Percentiles rank a stretch among this genome's conserved stretches.
Evolutionary conservation across 2,329 filamentous ascomycete species (phyloP).

Genomic region (Aspergillus hortae): DNA sequence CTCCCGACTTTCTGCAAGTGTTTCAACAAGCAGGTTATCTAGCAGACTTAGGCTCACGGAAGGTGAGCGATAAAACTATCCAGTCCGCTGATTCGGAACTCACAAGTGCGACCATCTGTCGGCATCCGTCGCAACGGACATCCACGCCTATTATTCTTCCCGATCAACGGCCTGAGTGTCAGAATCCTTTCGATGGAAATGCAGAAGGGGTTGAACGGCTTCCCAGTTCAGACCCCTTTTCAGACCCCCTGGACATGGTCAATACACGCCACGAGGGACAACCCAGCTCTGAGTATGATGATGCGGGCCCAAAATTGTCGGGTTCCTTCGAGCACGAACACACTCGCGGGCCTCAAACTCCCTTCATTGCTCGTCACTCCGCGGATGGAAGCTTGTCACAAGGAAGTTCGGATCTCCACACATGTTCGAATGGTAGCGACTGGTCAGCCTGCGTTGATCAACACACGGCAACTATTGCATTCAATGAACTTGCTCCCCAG

Average conservation of each 20-base stretch:
- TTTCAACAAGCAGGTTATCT: background rate
- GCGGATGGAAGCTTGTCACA: slow-evolving; percentile 14
- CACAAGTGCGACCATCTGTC: slow-evolving; percentile 32
- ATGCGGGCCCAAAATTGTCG: slow-evolving; percentile 3
- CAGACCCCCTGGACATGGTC: slow-evolving; percentile 2
- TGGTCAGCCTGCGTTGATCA: slow-evolving; percentile 23
- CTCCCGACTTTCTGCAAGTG: background rate
- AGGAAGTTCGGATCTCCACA: slow-evolving; percentile 17
- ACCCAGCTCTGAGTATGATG: slow-evolving; percentile 15
- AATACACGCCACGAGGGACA: slow-evolving; percentile 7
- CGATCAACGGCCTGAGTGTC: slow-evolving; percentile 9
- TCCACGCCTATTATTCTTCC: slow-evolving; percentile 19
- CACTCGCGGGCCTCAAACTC: background rate
- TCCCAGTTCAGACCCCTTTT: slow-evolving; percentile 10
- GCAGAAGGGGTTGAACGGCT: slow-evolving; percentile 9
- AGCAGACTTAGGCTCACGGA: slow-evolving; percentile 18
- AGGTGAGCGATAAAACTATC: slow-evolving; percentile 30
- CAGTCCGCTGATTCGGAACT: slow-evolving; percentile 30
- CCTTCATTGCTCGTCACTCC: background rate
- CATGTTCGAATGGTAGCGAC: slow-evolving; percentile 18
- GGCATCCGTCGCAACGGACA: slow-evolving; percentile 27
- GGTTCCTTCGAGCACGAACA: background rate
- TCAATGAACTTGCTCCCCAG: slow-evolving; percentile 27
- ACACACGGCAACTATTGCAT: slow-evolving; percentile 22
- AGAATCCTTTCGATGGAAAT: slow-evolving; percentile 16